Percentiles rank a stretch among this genome's conserved stretches.
Evolutionary conservation across 345 rosid species (phyloP).

Genomic region (Erysimum cheiranthoides): DNA sequence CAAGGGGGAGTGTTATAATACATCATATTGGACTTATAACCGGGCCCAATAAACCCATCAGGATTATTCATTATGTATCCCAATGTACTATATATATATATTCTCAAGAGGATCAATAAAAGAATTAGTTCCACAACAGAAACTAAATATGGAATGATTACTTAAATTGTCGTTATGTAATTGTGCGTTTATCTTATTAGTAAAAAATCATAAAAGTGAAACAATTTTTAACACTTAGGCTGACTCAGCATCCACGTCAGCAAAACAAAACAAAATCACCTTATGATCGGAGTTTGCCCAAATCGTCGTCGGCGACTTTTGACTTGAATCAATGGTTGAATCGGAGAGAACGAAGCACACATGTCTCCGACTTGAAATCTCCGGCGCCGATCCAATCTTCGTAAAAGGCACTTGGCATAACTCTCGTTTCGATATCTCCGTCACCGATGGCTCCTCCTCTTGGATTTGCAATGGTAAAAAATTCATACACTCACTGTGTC

Average conservation of each 20-base stretch:
- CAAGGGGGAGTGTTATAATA: too few species aligned
- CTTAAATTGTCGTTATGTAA: background rate
- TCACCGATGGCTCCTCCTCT: conserved; percentile 76
- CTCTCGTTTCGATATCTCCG: conserved; percentile 68
- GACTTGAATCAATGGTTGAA: conserved; percentile 45
- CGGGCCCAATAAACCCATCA: too few species aligned
- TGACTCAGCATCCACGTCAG: conserved; percentile 36
- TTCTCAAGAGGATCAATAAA: too few species aligned
- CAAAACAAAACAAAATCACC: background rate
- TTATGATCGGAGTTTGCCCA: background rate
- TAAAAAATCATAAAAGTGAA: background rate
- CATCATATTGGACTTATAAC: too few species aligned
- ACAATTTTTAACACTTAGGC: background rate
- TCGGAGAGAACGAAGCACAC: conserved; percentile 56
- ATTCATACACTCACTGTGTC: background rate
- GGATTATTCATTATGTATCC: too few species aligned
- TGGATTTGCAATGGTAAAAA: conserved; percentile 76
- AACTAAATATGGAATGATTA: background rate
- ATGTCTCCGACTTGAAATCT: conserved; percentile 68
- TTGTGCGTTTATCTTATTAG: too few species aligned
- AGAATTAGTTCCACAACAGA: too few species aligned
- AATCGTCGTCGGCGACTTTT: conserved; percentile 31
- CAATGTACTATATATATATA: too few species aligned
- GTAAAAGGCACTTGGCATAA: conserved; percentile 73
- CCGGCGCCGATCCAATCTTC: conserved; percentile 60